A percentile compares a stretch with the other conserved stretches of the same genome.
Conservation (phyloP, 1,284 basidiomycete genomes). For the Anthracocystis setariae region DNA sequence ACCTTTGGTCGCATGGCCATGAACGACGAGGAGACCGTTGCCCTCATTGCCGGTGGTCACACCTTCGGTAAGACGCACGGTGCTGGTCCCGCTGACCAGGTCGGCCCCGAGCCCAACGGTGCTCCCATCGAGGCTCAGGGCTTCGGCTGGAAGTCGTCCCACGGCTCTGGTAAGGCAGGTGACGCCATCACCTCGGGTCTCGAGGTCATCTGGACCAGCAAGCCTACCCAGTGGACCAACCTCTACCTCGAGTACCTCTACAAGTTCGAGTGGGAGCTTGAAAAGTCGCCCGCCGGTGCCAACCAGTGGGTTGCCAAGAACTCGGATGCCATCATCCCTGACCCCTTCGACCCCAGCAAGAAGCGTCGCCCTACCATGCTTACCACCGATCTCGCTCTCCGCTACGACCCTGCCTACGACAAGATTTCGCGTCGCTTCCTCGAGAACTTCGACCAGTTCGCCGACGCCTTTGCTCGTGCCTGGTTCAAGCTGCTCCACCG, state of each 20-base stretch:
- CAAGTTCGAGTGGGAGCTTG: slow-evolving; percentile 46
- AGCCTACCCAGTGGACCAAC: slow-evolving; percentile 45
- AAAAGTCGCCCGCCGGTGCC: slow-evolving; percentile 40
- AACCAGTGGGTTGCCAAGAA: slow-evolving; percentile 49
- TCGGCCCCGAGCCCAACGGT: slow-evolving; percentile 42
- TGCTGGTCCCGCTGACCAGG: slow-evolving; percentile 34
- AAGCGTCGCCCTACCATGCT: slow-evolving; percentile 49
- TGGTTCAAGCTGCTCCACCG: slow-evolving; percentile 52
- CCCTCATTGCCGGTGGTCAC: slow-evolving; percentile 47
- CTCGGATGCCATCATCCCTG: slow-evolving; percentile 43
- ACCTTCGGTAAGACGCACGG: slow-evolving; percentile 48
- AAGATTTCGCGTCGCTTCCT: slow-evolving; percentile 42
- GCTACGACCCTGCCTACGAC: slow-evolving; percentile 41
- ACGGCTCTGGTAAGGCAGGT: slow-evolving; percentile 32
- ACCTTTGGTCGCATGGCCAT: slow-evolving; percentile 47
- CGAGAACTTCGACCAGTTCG: slow-evolving; percentile 36
- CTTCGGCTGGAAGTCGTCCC: slow-evolving; percentile 33
- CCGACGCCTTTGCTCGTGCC: slow-evolving; percentile 38
- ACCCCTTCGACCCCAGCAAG: slow-evolving; percentile 41
- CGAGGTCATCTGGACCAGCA: slow-evolving; percentile 44
- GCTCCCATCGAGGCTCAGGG: slow-evolving; percentile 38
- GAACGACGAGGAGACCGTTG: slow-evolving; percentile 45
- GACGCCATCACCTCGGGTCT: slow-evolving; percentile 36
- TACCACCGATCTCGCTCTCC: slow-evolving; percentile 37
- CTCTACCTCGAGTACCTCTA: slow-evolving; percentile 49